These are phyloP conservation scores for Alisma plantagoaquatica DNA, from an alignment of 106 monocot genomes.

Conservation along the genomic window DNA sequence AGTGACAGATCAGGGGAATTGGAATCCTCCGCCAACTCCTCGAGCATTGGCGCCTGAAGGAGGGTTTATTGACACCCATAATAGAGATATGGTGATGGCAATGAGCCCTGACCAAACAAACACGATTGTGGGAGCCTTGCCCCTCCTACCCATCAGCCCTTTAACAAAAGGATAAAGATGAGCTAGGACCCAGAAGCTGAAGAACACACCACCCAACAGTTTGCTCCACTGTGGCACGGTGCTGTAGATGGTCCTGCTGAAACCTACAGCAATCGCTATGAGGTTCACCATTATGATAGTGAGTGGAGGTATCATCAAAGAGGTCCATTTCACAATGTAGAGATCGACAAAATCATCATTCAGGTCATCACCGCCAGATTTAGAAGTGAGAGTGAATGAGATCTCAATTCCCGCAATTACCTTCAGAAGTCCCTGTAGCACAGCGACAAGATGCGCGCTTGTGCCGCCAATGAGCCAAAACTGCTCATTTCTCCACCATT, in stretches of 20 bases:
- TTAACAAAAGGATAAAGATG: constrained; percentile 25
- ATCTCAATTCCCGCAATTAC: constrained; percentile 85
- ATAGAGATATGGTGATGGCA: constrained; percentile 18
- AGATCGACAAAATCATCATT: constrained; percentile 81
- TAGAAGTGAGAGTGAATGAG: constrained; percentile 88
- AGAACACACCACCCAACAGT: constrained; percentile 48
- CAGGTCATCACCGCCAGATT: constrained; percentile 60
- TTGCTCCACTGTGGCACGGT: constrained; percentile 57
- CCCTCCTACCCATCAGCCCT: constrained; percentile 23
- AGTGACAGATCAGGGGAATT: constrained; percentile 13
- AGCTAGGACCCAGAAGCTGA: constrained; percentile 21
- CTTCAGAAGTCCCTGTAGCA: constrained; percentile 66
- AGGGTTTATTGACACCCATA: constrained; percentile 17
- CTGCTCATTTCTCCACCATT: constrained; percentile 94
- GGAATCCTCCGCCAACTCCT: background rate
- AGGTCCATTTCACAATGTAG: constrained; percentile 78
- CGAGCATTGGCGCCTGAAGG: background rate
- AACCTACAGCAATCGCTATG: constrained; percentile 54
- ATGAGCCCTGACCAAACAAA: constrained; percentile 20
- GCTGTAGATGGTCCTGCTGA: constrained; percentile 56
- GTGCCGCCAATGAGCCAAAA: constrained; percentile 89
- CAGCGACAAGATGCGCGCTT: constrained; percentile 62
- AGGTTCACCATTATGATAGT: constrained; percentile 73
- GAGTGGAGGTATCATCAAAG: constrained; percentile 71
- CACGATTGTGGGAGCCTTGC: constrained; percentile 16